phyloP scores from a whole-genome alignment of 441 rosid genomes.

The Theobroma grandiflorum region DNA sequence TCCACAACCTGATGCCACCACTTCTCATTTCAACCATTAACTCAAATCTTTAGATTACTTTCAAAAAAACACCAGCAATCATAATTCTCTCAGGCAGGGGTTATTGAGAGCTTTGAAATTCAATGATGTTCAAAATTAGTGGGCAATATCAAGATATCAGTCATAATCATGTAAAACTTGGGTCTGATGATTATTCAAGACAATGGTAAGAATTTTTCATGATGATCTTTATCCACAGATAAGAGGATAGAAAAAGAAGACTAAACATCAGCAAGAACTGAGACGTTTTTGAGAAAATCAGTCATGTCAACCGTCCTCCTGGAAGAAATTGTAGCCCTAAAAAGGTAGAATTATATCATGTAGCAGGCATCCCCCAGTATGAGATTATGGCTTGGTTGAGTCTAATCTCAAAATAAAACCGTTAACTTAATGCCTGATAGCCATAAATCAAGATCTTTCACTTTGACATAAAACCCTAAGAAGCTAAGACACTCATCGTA shows the following conservation, averaged over 20 bases:
- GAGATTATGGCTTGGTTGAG: background rate
- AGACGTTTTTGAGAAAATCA: background rate
- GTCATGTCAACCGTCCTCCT: background rate
- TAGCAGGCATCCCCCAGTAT: background rate
- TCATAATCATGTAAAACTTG: background rate
- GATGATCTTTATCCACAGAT: background rate
- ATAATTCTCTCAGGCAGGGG: background rate
- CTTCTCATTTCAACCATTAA: background rate
- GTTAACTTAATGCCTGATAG: background rate
- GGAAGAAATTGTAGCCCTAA: background rate
- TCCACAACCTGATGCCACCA: background rate
- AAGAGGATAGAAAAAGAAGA: background rate
- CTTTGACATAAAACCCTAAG: background rate
- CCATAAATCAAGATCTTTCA: background rate
- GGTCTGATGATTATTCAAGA: no score
- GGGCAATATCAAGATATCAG: background rate
- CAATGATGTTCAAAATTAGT: background rate
- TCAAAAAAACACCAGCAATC: background rate
- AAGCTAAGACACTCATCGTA: conserved; percentile 11
- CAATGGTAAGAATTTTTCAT: background rate
- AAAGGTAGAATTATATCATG: background rate
- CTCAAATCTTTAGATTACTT: background rate
- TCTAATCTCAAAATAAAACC: background rate
- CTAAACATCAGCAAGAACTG: background rate
- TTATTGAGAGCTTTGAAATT: background rate